Evolutionary conservation across 106 monocot species (phyloP).

Genomic region (Acorus gramineus): DNA sequence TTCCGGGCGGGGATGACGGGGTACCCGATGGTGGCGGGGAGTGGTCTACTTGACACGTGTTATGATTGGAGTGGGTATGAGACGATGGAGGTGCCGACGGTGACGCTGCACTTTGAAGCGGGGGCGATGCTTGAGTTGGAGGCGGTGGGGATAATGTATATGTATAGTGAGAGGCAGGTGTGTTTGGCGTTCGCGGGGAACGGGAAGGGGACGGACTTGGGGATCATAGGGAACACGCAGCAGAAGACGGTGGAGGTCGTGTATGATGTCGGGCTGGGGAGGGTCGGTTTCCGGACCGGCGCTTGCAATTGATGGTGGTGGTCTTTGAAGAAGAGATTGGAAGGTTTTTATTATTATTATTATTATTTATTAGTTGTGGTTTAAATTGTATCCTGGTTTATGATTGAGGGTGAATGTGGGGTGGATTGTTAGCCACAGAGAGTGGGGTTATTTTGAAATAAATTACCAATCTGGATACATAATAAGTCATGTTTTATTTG

Average conservation of each 20-base stretch:
- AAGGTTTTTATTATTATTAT: too few relatives aligned
- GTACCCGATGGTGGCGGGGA: background rate
- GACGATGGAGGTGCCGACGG: background rate
- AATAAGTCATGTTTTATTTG: too few relatives aligned
- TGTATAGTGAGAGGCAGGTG: background rate
- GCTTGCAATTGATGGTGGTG: constrained; percentile 1
- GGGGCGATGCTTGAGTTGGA: background rate
- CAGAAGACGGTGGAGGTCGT: constrained; percentile 6
- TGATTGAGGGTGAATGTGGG: too few relatives aligned
- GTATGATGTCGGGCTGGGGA: background rate
- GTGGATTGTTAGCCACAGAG: too few relatives aligned
- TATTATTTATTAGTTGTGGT: too few relatives aligned
- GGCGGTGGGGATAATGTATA: background rate
- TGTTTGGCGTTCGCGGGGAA: constrained; percentile 15
- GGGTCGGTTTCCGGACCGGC: constrained; percentile 1
- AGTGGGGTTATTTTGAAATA: too few relatives aligned
- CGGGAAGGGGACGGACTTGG: background rate
- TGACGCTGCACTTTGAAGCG: background rate
- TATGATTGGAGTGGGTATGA: constrained; percentile 1
- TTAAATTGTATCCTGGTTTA: too few relatives aligned
- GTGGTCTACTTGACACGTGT: constrained; percentile 6
- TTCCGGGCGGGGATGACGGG: background rate
- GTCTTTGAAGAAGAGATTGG: too few relatives aligned
- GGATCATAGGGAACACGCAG: constrained; percentile 17
- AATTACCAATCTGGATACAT: too few relatives aligned